Evolutionary conservation across 306 rosid genomes (phyloP).

Genomic region (Cucurbita ficifolia): DNA sequence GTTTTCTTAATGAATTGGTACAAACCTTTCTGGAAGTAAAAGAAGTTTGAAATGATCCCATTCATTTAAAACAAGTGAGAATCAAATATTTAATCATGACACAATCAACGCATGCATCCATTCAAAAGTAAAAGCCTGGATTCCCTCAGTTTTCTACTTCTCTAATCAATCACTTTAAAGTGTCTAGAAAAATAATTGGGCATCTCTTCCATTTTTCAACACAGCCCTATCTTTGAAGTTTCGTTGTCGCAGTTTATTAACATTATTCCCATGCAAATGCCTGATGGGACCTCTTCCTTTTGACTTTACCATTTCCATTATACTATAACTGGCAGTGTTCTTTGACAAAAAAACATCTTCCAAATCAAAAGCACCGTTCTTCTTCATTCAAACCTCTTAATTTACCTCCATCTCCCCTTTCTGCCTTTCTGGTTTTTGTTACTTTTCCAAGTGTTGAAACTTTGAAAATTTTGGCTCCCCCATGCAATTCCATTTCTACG

Average conservation of each 20-base stretch:
- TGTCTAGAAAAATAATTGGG: background rate
- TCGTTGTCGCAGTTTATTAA: background rate
- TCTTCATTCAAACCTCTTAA: background rate
- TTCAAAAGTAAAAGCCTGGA: background rate
- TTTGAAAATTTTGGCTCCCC: background rate
- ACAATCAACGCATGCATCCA: background rate
- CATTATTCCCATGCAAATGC: background rate
- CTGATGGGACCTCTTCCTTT: background rate
- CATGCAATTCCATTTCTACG: background rate
- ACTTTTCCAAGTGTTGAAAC: background rate
- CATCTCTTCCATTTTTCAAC: background rate
- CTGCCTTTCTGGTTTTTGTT: background rate
- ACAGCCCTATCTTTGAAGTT: background rate
- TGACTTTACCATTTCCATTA: background rate
- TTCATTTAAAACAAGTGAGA: background rate
- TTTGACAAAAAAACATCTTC: constrained; percentile 4
- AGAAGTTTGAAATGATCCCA: background rate
- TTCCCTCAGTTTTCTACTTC: background rate
- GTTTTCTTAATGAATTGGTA: too few relatives aligned
- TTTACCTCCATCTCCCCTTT: background rate
- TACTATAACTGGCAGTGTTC: background rate
- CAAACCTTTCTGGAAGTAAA: too few relatives aligned
- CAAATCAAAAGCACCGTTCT: background rate
- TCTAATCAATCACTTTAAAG: background rate
- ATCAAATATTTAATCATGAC: background rate